Evolutionary conservation across 148 eudicot genomes (phyloP), one percentile per base, ranked within the genome.

Genomic region (Silene conica): DNA sequence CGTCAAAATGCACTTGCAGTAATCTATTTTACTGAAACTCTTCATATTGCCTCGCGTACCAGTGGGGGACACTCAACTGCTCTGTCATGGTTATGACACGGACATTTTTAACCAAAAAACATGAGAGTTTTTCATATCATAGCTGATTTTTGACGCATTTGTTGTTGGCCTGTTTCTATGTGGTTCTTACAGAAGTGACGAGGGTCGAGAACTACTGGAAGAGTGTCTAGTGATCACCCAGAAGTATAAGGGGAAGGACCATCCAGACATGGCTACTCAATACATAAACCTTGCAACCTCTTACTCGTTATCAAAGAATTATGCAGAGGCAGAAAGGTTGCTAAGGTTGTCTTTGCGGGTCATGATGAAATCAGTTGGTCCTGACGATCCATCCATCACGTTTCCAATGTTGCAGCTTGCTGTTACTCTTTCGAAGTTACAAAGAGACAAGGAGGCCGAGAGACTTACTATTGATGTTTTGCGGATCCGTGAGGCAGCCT

Each of bases 351-450:
- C 96, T 80, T 82, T 93, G 77, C 85, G 83, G 64, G 78, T 90
- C 52, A 80, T 90, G 88, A 80, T 6, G 73, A 89, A 83, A 76
- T 76, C 85, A 61, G 78, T 68, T 55, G 84, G 83, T 2, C 89
- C 88, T 28, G 92, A 89, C 69, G 96, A 93, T 83, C 96, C 82
- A 59, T 86, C 96, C 57, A 78, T 89, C 70, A 87, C 90, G 50
- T 93, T 87, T 72, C 96, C 96, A 15, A 89, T 89, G 98, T 79
- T 93, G 59, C 87, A 87, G 72, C 90, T 93, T 22, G 96, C 94
- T 0, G 87, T 93, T 65, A 86, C 88, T 62, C 90, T 93, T 21
- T 89, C 83, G 78, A 87, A 85, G 72, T 69, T 93, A 31, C 70
- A 85, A 20, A 88, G 80, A 60, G 83, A 87, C 79, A 86, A 89